Conservation (phyloP, 805 yeast species). For the Candida takata region DNA sequence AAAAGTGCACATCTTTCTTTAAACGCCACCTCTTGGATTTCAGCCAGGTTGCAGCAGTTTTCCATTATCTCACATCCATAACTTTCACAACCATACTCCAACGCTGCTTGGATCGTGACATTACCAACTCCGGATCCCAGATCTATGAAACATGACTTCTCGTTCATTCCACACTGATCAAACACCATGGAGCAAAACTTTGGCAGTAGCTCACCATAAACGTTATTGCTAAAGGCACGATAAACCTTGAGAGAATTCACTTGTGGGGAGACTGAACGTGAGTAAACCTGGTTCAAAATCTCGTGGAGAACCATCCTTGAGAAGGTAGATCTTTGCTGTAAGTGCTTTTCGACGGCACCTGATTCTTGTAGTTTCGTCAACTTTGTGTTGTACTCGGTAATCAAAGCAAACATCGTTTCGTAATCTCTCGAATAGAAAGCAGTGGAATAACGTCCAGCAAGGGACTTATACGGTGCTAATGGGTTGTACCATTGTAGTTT, state of each 20-base stretch:
- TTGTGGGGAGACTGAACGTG: slow-evolving; percentile 73
- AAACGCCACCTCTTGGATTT: slow-evolving; percentile 52
- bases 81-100: slow-evolving; percentile 77
- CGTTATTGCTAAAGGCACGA: slow-evolving; percentile 83
- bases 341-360: slow-evolving; percentile 25
- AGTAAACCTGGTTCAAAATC: slow-evolving; percentile 62
- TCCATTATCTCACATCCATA: slow-evolving; percentile 90
- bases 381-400: slow-evolving; percentile 39
- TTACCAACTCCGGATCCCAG: slow-evolving; percentile 95
- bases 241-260: slow-evolving; percentile 58
- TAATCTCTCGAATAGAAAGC: slow-evolving; percentile 28
- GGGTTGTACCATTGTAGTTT: slow-evolving; percentile 28
- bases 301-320: slow-evolving; percentile 52
- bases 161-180: slow-evolving; percentile 46
- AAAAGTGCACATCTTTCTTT: slow-evolving; percentile 48
- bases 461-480: slow-evolving; percentile 28
- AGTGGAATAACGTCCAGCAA: slow-evolving; percentile 32
- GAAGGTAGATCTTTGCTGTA: slow-evolving; percentile 25
- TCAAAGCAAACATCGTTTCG: slow-evolving; percentile 23
- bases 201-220: slow-evolving; percentile 88
- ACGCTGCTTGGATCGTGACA: slow-evolving; percentile 81
- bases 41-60: slow-evolving; percentile 66
- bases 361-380: slow-evolving; percentile 29
- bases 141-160: slow-evolving; percentile 64
- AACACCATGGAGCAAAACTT: slow-evolving; percentile 63